Evolutionary conservation across 371 early-diverging fungal species (phyloP).

Genomic region (Mortierella sp.): DNA sequence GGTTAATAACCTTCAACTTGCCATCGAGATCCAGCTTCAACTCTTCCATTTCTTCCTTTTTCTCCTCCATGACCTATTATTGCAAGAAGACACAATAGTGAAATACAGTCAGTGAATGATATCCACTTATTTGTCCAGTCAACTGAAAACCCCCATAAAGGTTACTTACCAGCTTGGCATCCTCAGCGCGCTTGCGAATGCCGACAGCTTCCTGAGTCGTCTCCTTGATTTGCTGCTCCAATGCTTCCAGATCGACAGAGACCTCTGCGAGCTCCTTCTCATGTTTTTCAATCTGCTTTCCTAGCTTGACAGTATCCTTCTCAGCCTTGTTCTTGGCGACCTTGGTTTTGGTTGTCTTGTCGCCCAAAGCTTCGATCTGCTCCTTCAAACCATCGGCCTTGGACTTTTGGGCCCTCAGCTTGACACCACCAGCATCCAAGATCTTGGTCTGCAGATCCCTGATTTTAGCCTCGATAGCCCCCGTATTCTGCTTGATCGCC

Average conservation of each 20-base stretch:
- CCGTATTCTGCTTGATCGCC: slow-evolving; percentile 62
- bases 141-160: not conserved
- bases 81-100: not conserved
- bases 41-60: slow-evolving; percentile 75
- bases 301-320: slow-evolving; percentile 80
- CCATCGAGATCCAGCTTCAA: slow-evolving; percentile 79
- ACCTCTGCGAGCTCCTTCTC: slow-evolving; percentile 78
- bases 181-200: slow-evolving; percentile 66
- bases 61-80: slow-evolving; percentile 76
- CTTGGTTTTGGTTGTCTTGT: slow-evolving; percentile 74
- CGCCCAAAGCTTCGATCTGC: slow-evolving; percentile 76
- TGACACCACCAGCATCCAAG: slow-evolving; percentile 91
- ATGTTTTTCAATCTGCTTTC: slow-evolving; percentile 73
- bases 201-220: slow-evolving; percentile 64
- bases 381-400: slow-evolving; percentile 89
- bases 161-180: slow-evolving; percentile 65
- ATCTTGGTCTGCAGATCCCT: slow-evolving; percentile 88
- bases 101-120: not conserved
- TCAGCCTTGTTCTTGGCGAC: slow-evolving; percentile 83
- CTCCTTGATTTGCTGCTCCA: slow-evolving; percentile 71
- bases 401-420: slow-evolving; percentile 87
- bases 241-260: slow-evolving; percentile 68
- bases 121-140: not conserved
- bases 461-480: slow-evolving; percentile 76
- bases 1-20: slow-evolving; percentile 73